Conservation (phyloP, 257 asterid species). For the Capsicum rhomboideum region DNA sequence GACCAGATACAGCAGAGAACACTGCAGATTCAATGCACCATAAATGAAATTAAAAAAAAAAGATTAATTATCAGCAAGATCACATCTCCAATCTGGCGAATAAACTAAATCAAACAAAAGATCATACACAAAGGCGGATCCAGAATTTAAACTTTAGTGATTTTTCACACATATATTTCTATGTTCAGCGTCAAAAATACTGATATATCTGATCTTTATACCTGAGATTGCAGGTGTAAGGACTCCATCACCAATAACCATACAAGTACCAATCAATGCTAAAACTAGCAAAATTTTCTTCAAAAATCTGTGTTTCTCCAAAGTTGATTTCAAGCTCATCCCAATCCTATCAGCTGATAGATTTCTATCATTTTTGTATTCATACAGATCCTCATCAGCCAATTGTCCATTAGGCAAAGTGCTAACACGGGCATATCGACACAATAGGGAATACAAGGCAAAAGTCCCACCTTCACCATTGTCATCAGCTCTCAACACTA, state of each 20-base stretch:
- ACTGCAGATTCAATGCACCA: slow-evolving; percentile 42
- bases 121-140: background rate
- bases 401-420: slow-evolving; percentile 83
- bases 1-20: slow-evolving; percentile 95
- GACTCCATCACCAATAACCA: slow-evolving; percentile 98
- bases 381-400: slow-evolving; percentile 86
- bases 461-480: slow-evolving; percentile 99
- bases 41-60: background rate
- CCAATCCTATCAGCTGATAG: slow-evolving; percentile 39
- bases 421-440: slow-evolving; percentile 84
- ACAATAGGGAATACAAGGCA: slow-evolving; percentile 72
- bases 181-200: too few relatives aligned
- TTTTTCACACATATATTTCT: background rate
- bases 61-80: background rate
- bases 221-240: slow-evolving; percentile 97
- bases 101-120: background rate
- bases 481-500: slow-evolving; percentile 86
- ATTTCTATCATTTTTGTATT: slow-evolving; percentile 61
- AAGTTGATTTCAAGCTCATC: slow-evolving; percentile 54
- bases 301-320: slow-evolving; percentile 59
- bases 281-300: slow-evolving; percentile 63
- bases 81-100: background rate
- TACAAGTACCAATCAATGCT: slow-evolving; percentile 92
- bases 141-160: background rate
- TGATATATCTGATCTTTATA: background rate